Evolutionary conservation across 805 yeast genomes (phyloP).

Genomic region (Clavispora fructus): DNA sequence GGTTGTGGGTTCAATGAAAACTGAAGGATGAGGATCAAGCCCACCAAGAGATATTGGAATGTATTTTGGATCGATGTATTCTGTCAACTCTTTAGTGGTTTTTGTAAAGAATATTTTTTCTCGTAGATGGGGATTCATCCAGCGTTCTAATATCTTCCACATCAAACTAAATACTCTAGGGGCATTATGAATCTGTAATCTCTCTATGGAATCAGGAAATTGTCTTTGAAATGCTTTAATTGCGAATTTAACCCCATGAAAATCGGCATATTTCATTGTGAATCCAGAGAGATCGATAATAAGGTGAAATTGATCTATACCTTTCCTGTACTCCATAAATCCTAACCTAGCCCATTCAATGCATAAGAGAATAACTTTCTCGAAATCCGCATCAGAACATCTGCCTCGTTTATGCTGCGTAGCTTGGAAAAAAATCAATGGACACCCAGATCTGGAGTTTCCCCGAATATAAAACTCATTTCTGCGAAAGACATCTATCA

Average conservation of each 20-base stretch:
- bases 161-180: constrained; percentile 7
- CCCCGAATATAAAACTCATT: constrained; percentile 7
- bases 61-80: constrained; percentile 4
- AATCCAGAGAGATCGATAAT: constrained; percentile 10
- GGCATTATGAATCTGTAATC: constrained; percentile 9
- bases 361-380: constrained; percentile 2
- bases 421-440: constrained; percentile 3
- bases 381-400: constrained; percentile 6
- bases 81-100: constrained; percentile 1
- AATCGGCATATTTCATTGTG: constrained; percentile 10
- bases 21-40: constrained; percentile 2
- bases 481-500: constrained; percentile 4
- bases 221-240: constrained; percentile 4
- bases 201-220: constrained; percentile 10
- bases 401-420: constrained; percentile 5
- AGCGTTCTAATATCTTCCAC: constrained; percentile 10
- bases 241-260: constrained; percentile 7
- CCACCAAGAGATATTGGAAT: constrained; percentile 12
- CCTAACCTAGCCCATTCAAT: constrained; percentile 8
- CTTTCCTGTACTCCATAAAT: constrained; percentile 4
- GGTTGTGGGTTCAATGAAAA: constrained; percentile 8
- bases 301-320: constrained; percentile 7
- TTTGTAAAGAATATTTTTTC: constrained; percentile 8
- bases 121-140: constrained; percentile 9
- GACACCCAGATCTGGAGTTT: constrained; percentile 3